Conservation (phyloP, 495 filamentous ascomycete genomes). For the Aspergillus asperescens region DNA sequence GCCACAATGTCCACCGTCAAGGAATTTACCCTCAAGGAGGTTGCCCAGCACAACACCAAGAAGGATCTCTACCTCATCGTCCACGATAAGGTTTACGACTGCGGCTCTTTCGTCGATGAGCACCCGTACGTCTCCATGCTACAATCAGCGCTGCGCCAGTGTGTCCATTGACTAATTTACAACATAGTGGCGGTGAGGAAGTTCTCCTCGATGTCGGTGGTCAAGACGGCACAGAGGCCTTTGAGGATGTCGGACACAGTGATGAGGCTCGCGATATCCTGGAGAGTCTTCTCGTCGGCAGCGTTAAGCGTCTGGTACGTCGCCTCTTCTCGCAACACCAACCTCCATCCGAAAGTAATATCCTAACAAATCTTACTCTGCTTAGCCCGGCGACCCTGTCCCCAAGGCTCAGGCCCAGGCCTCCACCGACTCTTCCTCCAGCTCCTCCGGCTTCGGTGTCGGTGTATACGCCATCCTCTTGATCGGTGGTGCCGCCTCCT, state of each 20-base stretch:
- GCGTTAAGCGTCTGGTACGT: conserved; percentile 78
- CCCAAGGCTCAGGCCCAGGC: conserved; percentile 57
- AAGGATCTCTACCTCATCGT: conserved; percentile 91
- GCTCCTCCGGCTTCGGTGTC: conserved; percentile 58
- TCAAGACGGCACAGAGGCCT: conserved; percentile 95
- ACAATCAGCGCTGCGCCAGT: background rate
- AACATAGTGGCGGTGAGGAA: conserved; percentile 87
- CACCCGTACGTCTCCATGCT: conserved; percentile 76
- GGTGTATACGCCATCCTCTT: conserved; percentile 79
- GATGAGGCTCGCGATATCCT: conserved; percentile 98
- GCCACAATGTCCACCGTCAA: conserved; percentile 59
- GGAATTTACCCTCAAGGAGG: conserved; percentile 78
- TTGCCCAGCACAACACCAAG: conserved; percentile 85
- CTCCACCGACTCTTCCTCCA: conserved; percentile 44
- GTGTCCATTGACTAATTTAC: background rate
- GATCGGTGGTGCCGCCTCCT: conserved; percentile 71
- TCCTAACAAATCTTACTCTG: conserved; percentile 3
- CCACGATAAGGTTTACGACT: conserved; percentile 95
- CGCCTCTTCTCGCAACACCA: conserved; percentile 1
- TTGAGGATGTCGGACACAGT: conserved; percentile 99
- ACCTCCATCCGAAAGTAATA: conserved; percentile 11
- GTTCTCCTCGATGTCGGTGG: conserved; percentile 93
- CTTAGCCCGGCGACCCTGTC: conserved; percentile 79
- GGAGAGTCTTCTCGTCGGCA: conserved; percentile 69
- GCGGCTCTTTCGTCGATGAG: conserved; percentile 87